Base-by-base conservation (phyloP, 2,329 filamentous ascomycete species). In the Hypoxylon sp. region DNA sequence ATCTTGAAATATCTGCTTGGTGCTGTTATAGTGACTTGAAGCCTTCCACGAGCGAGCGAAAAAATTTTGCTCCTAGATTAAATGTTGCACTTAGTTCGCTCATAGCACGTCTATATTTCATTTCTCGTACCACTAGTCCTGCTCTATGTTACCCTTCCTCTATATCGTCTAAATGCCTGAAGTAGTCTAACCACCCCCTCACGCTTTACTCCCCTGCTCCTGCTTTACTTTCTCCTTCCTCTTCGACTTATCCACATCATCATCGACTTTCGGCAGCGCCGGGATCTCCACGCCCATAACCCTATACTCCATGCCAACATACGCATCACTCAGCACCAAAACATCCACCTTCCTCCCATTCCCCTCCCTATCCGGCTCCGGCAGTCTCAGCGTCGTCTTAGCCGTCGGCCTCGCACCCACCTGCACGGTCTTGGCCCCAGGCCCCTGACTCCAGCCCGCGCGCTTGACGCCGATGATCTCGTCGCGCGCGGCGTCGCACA, bases 401-500 rank as follows among this genome's bases (percentile, higher is more conserved):
- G 88, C 86, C 11, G 82, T 85, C 0, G 88, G 84, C 65, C 80
- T 85, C 15, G 79, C 79, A 3, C 84, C 84, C 3, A 80, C 75
- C 15, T 79, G 79, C 8, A 83, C 76, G 32, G 72, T 70, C 54
- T 56, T 58, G 8, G 39, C n/a, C 2, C 47, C 17, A 0, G 46
- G 29, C 2, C 47, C 59, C 72, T 59, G 73, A 64, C 74, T 70
- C 94, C 96, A 98, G 1, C 90, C 91, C 0, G 96, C 88, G 31
- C 96, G 86, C 85, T 97, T 98, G 69, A 99, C 84, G 2, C 92
- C 95, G 3, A 97, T 80, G 42, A 98, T 86, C 73, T 98, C 93
- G 65, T 95, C 93, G 6, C 82, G 86, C 0, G 82, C 83, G 2
- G 87, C 75, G 73, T 92, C 89, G 6, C 89, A 91, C 0, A 97